Base-by-base conservation (phyloP, 1,284 basidiomycete species). In the Tylopilus sp. region DNA sequence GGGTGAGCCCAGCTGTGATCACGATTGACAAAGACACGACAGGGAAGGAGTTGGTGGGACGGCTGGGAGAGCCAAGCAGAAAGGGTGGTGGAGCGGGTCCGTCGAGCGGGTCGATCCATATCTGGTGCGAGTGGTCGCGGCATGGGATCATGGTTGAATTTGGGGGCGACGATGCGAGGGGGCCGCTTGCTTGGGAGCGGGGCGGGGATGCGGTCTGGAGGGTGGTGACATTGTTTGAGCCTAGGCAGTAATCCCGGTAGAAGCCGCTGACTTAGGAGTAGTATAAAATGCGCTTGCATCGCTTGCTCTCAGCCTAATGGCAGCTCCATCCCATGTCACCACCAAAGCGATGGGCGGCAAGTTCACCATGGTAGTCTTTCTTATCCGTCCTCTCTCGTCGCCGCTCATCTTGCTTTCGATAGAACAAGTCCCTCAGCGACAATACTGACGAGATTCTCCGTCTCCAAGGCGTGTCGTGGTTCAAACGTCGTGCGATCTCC, bases 61-160 rank as follows among this genome's bases (percentile, higher is more conserved):
- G 65, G 31, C 67, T 95, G 28, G 92, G 92, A 16, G 92, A 95
- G 67, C 92, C 92, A 7, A 79, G 79, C 58, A 77, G 88, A 47
- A 96, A 95, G 63, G 92, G 92, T 6, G 90, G 92, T 21, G 90
- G 91, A 0, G 73, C 80, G 10, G 89, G 88, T 0, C 88, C 88
- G 8, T 84, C 84, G 12, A 81, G 78, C 9, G 87, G 87, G n/a
- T 90, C 86, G 35, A 89, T 94, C 55, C 84, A 83, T 16, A 92
- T 94, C 53, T 96, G 90, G 89, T 87, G 91, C 57, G 92, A 95
- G 66, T 95, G 91, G 91, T 75, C 79, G n/a, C 75, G 71, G 51
- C 76, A 86, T 48, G 89, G 89, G 2, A 61, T 92, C 21, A 86
- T 90, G 84, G 78, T 90, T 15, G 89, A 92, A 61, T 90, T 90